Evolutionary conservation across 805 yeast genomes (phyloP), one percentile per base, ranked within the genome.

Genomic region (Sungouiella thailandica): DNA sequence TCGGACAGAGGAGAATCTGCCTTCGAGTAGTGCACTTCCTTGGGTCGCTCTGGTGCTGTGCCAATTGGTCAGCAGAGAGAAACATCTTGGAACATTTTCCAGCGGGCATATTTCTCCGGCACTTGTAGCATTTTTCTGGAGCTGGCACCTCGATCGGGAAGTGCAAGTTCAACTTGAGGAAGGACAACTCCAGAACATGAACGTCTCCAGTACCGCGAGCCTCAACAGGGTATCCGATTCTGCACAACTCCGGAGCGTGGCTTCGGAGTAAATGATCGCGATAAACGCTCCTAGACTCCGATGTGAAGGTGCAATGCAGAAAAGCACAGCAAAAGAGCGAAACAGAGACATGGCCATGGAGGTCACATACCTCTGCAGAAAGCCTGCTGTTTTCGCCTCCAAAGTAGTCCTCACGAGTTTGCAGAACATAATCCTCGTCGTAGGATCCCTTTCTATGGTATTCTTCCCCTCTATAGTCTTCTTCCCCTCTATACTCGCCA

Each of bases 1-100:
- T 37, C 2, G 71, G 68, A 40, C 71, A 64, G 4, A 53, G 36
- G 29, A 58, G 47, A 2, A 60, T 62, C 37, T 62, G 68, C 17
- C 43, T 47, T 37, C 49, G 51, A 5, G 35, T 7, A 2, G 68
- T 57, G 35, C 70, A 64, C 5, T 39, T 18, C 6, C 22, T 24
- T 1, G 51, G 46, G 31, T 31, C 31, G 2, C 26, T 35, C 18
- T 44, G 48, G 40, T 58, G 64, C 10, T 25, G 22, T 8, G 36
- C 24, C 4, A 27, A 28, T 5, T 22, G 16, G 9, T 22, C 19
- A 4, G 22, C 11, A 11, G 5, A 33, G 12, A 52, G 27, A 26
- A 36, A 42, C 24, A 32, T 26, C 37, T 26, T 39, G 13, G 23
- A 32, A 32, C 49, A 43, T 9, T 28, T n/a, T 4, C 41, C 36